A percentile compares a stretch with the other conserved stretches of the same genome.
Conservation (phyloP, 108 stramenopile species). For the Asterionellopsis glacialis region DNA sequence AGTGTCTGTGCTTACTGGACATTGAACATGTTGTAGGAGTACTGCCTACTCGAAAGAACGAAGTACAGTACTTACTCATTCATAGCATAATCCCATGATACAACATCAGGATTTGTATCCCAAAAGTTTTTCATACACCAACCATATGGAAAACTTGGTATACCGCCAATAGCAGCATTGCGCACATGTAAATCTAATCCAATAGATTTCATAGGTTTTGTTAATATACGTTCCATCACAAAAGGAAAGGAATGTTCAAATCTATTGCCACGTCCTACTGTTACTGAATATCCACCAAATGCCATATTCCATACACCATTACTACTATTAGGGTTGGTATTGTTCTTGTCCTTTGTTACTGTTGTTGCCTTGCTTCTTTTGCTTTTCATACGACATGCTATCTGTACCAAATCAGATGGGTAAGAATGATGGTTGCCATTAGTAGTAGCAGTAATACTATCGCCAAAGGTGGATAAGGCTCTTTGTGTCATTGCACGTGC, state of each 20-base stretch:
- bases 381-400: conserved; percentile 1
- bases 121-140: conserved; percentile 61
- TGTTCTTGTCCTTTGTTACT: not conserved
- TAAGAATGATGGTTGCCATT: too few relatives aligned
- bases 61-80: conserved; percentile 60
- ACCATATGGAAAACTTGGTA: conserved; percentile 67
- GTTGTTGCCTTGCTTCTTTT: not conserved
- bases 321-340: too few relatives aligned
- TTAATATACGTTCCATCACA: conserved; percentile 41
- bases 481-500: conserved; percentile 44
- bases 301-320: conserved; percentile 6
- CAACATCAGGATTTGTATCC: conserved; percentile 48
- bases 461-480: conserved; percentile 32
- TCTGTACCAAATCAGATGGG: not conserved
- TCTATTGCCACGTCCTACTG: conserved; percentile 61
- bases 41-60: conserved; percentile 54
- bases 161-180: conserved; percentile 73
- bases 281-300: conserved; percentile 74
- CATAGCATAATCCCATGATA: conserved; percentile 76
- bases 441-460: too few relatives aligned
- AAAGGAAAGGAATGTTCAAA: conserved; percentile 68
- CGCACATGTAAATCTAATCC: conserved; percentile 35
- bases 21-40: too few relatives aligned
- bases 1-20: too few relatives aligned
- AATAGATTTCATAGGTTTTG: conserved; percentile 25